Conservation (phyloP, 805 yeast species). For the Suhomyces tanzawaensis region DNA sequence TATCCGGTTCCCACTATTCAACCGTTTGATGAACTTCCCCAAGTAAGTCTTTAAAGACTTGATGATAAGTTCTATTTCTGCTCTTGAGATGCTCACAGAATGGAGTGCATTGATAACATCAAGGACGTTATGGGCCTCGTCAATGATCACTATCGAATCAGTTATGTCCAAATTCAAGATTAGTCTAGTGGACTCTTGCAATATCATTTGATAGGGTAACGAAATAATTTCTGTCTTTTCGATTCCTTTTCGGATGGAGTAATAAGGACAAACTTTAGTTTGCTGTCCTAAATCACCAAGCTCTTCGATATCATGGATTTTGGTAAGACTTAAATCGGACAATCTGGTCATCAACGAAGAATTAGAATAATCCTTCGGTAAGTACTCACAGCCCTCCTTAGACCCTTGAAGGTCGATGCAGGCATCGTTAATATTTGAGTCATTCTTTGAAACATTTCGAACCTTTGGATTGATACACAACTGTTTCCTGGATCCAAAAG, state of each 20-base stretch:
- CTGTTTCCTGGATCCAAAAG: constrained; percentile 83
- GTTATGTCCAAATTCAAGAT: constrained; percentile 57
- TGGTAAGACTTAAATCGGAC: constrained; percentile 53
- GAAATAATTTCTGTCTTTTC: constrained; percentile 71
- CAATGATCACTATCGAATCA: constrained; percentile 72
- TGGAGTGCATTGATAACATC: constrained; percentile 72
- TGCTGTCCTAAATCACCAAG: constrained; percentile 57
- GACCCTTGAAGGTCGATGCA: constrained; percentile 67
- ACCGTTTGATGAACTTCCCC: constrained; percentile 55
- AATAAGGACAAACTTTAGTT: constrained; percentile 74
- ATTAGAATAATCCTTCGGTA: constrained; percentile 36
- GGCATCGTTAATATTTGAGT: constrained; percentile 68
- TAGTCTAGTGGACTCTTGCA: constrained; percentile 59
- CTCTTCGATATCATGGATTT: constrained; percentile 78
- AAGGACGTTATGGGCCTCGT: constrained; percentile 87
- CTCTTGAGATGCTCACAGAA: constrained; percentile 54
- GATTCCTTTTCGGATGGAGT: constrained; percentile 59
- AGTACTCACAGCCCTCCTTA: constrained; percentile 23
- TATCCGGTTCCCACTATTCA: constrained; percentile 71
- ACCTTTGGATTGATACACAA: constrained; percentile 74
- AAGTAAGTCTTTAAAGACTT: constrained; percentile 54
- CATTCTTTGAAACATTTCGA: constrained; percentile 39
- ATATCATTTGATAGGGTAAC: constrained; percentile 77
- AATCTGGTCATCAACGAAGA: constrained; percentile 31
- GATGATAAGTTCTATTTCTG: constrained; percentile 47